Base-by-base conservation (phyloP, 2,329 filamentous ascomycete genomes). In the Tolypocladium amazonense region DNA sequence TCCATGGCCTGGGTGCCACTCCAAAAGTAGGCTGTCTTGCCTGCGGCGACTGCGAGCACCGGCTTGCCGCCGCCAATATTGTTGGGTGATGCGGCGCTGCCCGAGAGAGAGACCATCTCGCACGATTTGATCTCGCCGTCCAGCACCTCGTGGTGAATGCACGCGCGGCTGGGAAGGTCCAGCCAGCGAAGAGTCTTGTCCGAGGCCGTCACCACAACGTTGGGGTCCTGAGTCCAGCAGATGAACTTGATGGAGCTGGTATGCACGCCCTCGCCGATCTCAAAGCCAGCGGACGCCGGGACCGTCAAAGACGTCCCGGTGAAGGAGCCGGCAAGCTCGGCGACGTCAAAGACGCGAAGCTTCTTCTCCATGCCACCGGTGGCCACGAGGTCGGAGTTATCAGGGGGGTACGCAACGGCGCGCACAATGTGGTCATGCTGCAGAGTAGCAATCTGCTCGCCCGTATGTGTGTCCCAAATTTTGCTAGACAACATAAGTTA, bases 301-400 rank as follows among this genome's bases (percentile, higher is more conserved):
- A 87, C 79, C 0, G 78, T 78, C 43, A 78, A 70, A 30, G 79
- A 72, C 37, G 68, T 67, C 41, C 73, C 75, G 12, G 72, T 62
- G 66, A 72, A 65, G 45, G 76, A 67, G 61, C 77, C 71, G 15
- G 76, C 75, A 47, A 82, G 79, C 62, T 86, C 84, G 20, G 85
- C 85, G 20, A 99, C 79, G 68, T 97, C 93, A 70, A 94, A 99
- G 63, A 99, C 88, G 58, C 93, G 90, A 58, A 99, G 83, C 75
- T 94, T 97, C 81, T 97, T 97, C 77, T 99, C 94, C 78, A 90
- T 90, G 33, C 94, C 94, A 39, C 93, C 94, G 0, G 94, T 97
- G 7, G 93, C 94, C 35, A 99, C 80, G 59, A 96, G 87, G n/a
- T 89, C 88, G 27, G 86, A 87, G 58, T 87, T 84, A 66, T 93